phyloP scores from a whole-genome alignment of 305 asterid species.

The Coffea humblotiana region DNA sequence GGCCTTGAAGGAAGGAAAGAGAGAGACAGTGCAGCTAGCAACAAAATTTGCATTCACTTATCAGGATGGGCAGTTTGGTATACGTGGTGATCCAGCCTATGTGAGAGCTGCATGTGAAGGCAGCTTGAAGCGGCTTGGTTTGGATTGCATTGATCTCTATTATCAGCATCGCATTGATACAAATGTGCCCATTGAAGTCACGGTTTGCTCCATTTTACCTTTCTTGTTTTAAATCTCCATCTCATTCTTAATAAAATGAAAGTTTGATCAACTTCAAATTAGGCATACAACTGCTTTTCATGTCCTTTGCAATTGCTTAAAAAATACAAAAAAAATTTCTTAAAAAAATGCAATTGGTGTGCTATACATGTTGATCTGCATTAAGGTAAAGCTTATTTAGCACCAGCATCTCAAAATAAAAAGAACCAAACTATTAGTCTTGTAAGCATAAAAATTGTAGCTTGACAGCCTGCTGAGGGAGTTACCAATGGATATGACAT shows the following conservation, averaged over 20 bases:
- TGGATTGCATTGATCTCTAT: constrained; percentile 4
- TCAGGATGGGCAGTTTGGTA: neutral
- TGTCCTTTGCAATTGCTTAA: too few relatives aligned
- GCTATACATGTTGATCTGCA: too few relatives aligned
- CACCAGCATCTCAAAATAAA: too few relatives aligned
- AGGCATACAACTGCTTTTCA: too few relatives aligned
- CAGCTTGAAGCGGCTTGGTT: neutral
- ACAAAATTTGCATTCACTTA: neutral
- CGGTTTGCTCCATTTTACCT: constrained; percentile 2
- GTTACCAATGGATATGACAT: too few relatives aligned
- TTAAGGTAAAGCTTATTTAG: too few relatives aligned
- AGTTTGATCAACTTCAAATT: too few relatives aligned
- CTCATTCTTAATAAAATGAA: neutral
- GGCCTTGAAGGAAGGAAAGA: neutral
- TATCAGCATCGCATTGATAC: constrained; percentile 4
- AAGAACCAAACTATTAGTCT: too few relatives aligned
- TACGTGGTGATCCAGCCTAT: neutral
- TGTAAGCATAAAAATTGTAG: too few relatives aligned
- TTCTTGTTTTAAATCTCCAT: neutral
- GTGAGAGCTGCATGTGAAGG: neutral
- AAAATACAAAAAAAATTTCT: too few relatives aligned
- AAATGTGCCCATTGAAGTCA: neutral
- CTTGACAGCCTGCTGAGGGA: too few relatives aligned
- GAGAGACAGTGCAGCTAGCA: neutral
- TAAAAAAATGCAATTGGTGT: too few relatives aligned